Percentiles rank a stretch among this genome's conserved stretches.
Conservation (phyloP, 2,329 filamentous ascomycete species). For the Monosporascus sp. region DNA sequence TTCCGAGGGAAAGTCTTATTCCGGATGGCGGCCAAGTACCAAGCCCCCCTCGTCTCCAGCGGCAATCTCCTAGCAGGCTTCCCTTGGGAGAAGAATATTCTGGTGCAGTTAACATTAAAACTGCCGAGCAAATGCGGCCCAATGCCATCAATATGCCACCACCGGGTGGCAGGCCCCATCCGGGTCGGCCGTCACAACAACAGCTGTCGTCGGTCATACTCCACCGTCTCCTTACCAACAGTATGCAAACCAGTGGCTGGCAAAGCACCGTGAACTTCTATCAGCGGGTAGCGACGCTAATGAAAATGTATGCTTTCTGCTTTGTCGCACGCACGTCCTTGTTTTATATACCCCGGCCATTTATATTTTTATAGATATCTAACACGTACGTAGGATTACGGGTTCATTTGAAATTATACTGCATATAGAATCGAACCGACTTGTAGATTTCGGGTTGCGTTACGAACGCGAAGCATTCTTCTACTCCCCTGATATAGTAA, state of each 20-base stretch:
- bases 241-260: slow-evolving; percentile 23
- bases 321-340: not conserved
- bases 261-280: slow-evolving; percentile 24
- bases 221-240: slow-evolving; percentile 21
- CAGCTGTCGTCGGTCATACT: slow-evolving; percentile 38
- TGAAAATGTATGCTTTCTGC: slow-evolving; percentile 29
- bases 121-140: slow-evolving; percentile 13
- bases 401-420: slow-evolving; percentile 45
- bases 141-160: slow-evolving; percentile 55
- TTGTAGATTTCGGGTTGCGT: slow-evolving; percentile 35
- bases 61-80: too few species aligned
- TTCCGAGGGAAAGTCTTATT: too few species aligned
- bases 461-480: slow-evolving; percentile 45
- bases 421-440: slow-evolving; percentile 34
- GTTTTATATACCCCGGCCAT: not conserved
- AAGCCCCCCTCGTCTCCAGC: too few species aligned
- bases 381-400: slow-evolving; percentile 35
- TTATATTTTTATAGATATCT: not conserved
- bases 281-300: slow-evolving; percentile 27
- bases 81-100: too few species aligned
- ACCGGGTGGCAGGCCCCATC: slow-evolving; percentile 44
- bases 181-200: slow-evolving; percentile 35
- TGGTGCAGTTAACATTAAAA: too few species aligned
- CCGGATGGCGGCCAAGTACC: too few species aligned
- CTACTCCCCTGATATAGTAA: slow-evolving; percentile 44